Conservation (phyloP, 176 grass and related monocot species). For the Thalia dealbata region DNA sequence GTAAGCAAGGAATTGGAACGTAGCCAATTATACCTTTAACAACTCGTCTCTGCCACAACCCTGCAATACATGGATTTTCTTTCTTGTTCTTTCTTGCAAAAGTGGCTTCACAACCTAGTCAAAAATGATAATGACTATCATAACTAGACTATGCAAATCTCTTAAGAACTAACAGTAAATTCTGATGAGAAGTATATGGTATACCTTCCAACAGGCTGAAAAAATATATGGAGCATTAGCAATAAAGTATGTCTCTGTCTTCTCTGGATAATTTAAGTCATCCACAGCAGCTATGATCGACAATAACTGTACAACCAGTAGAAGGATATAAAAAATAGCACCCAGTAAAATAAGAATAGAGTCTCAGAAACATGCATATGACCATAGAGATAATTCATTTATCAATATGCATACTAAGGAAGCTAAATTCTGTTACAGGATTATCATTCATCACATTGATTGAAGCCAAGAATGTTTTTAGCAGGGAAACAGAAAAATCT, state of each 20-base stretch:
- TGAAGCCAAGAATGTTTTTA: too few species aligned
- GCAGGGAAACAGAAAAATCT: too few species aligned
- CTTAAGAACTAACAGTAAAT: too few species aligned
- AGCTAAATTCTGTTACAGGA: too few species aligned
- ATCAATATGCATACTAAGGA: too few species aligned
- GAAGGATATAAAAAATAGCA: background rate
- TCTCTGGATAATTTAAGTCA: conserved; percentile 94
- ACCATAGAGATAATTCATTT: too few species aligned
- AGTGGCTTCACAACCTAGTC: conserved; percentile 87
- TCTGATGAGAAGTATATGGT: too few species aligned
- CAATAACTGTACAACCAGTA: conserved; percentile 42
- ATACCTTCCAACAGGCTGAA: conserved; percentile 87
- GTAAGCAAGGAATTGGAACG: too few species aligned
- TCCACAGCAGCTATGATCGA: conserved; percentile 82
- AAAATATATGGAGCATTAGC: conserved; percentile 90
- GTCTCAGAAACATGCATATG: background rate
- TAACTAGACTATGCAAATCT: background rate
- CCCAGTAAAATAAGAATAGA: background rate
- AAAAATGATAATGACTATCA: conserved; percentile 16
- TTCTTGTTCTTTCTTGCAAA: conserved; percentile 92
- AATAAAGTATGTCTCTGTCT: conserved; percentile 77
- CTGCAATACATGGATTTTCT: conserved; percentile 65
- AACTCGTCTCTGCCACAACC: conserved; percentile 86
- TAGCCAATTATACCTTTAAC: conserved; percentile 74
- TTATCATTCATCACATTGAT: too few species aligned